Conservation (phyloP, 805 yeast species). For the Saccharomycopsis fibuligera region DNA sequence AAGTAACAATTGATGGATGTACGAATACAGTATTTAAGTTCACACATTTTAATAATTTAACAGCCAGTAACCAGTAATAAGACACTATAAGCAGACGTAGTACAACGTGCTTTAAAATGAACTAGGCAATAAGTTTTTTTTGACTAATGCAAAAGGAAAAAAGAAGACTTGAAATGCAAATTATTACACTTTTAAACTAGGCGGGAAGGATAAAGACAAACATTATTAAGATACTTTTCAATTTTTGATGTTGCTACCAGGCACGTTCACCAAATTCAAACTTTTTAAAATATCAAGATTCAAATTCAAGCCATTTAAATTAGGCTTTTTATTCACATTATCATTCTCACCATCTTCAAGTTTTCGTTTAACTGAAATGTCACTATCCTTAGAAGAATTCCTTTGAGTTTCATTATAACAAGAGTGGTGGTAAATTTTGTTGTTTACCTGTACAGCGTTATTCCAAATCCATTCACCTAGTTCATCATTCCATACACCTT, state of each 20-base stretch:
- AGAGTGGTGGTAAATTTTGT: conserved; percentile 54
- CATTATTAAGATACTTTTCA: not conserved
- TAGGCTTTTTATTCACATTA: conserved; percentile 1
- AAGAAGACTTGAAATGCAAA: no score
- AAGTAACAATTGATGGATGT: no score
- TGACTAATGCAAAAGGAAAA: no score
- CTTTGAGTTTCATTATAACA: conserved; percentile 64
- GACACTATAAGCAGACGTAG: no score
- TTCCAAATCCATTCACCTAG: conserved; percentile 80
- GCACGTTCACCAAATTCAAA: conserved; percentile 2
- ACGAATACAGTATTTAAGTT: no score
- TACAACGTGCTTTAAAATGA: no score
- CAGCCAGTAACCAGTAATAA: no score
- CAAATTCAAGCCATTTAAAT: conserved; percentile 5
- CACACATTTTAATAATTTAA: no score
- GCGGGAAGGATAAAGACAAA: no score
- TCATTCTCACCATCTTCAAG: not conserved
- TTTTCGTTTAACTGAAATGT: not conserved
- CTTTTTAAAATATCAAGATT: conserved; percentile 6
- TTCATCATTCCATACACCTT: conserved; percentile 65
- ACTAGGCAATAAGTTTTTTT: no score
- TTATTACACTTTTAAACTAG: no score
- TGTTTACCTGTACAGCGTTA: conserved; percentile 49
- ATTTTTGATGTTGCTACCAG: not conserved
- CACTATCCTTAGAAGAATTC: not conserved